A percentile compares a stretch with the other conserved stretches of the same genome.
Evolutionary conservation across 176 grass and related monocot species (phyloP).

Genomic region (Luzula sylvatica): DNA sequence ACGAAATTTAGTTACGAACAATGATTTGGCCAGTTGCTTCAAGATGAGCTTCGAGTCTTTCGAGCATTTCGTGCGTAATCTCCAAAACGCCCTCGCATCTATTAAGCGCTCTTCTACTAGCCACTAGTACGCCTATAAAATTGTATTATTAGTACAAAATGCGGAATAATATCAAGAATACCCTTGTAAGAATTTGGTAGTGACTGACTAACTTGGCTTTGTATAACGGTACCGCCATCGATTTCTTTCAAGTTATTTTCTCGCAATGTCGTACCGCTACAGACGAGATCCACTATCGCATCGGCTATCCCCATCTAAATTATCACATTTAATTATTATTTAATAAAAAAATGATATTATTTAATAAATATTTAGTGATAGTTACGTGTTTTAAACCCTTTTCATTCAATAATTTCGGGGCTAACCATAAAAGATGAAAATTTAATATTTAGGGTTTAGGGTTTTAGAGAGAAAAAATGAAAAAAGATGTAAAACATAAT

Average conservation of each 20-base stretch:
- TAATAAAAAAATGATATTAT: too few relatives aligned
- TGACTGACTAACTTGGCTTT: slow-evolving; percentile 83
- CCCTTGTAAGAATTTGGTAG: too few relatives aligned
- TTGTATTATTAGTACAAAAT: background rate
- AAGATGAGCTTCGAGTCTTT: slow-evolving; percentile 95
- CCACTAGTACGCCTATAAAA: slow-evolving; percentile 86
- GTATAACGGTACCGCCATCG: slow-evolving; percentile 67
- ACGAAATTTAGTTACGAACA: too few relatives aligned
- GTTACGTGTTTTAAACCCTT: slow-evolving; percentile 59
- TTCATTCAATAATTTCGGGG: slow-evolving; percentile 61
- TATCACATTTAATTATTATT: too few relatives aligned
- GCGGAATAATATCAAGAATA: background rate
- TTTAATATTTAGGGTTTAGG: slow-evolving; percentile 21
- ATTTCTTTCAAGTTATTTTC: slow-evolving; percentile 99
- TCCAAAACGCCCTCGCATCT: slow-evolving; percentile 61
- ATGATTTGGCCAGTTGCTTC: slow-evolving; percentile 51
- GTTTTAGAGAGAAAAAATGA: background rate
- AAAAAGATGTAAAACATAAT: too few relatives aligned
- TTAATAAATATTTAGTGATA: slow-evolving; percentile 31
- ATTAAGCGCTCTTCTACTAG: slow-evolving; percentile 63
- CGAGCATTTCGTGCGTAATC: slow-evolving; percentile 90
- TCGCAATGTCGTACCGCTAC: slow-evolving; percentile 82
- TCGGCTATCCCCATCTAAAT: slow-evolving; percentile 92
- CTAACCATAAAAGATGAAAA: slow-evolving; percentile 48
- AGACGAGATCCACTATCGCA: slow-evolving; percentile 93